phyloP scores from a whole-genome alignment of 345 rosid species.

The Linum lewisii region DNA sequence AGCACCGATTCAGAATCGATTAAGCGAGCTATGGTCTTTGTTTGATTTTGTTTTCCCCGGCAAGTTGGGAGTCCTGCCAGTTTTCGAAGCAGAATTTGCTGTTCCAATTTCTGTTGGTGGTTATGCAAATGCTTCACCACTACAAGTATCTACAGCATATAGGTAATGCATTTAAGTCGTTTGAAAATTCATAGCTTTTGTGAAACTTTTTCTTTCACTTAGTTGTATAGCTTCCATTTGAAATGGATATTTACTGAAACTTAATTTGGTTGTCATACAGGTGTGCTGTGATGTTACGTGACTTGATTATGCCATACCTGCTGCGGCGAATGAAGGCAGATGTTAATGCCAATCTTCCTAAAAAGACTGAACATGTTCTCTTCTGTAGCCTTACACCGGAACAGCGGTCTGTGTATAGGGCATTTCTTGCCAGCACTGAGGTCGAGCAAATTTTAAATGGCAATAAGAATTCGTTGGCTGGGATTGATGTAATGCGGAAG shows the following conservation, averaged over 20 bases:
- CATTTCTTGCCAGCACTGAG: constrained; percentile 95
- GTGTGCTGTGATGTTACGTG: constrained; percentile 96
- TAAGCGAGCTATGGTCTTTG: constrained; percentile 86
- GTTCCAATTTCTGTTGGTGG: constrained; percentile 96
- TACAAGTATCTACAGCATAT: constrained; percentile 96
- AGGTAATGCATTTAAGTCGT: constrained; percentile 34
- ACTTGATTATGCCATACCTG: constrained; percentile 94
- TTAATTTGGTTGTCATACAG: constrained; percentile 30
- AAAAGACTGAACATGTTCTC: constrained; percentile 90
- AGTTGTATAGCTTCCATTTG: not conserved
- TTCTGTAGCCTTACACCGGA: constrained; percentile 92
- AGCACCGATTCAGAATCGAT: constrained; percentile 92
- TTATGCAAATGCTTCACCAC: constrained; percentile 94
- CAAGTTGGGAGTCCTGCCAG: constrained; percentile 89
- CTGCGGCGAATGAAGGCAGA: constrained; percentile 94
- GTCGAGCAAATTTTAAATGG: constrained; percentile 88
- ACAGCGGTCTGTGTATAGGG: constrained; percentile 78
- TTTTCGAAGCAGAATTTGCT: constrained; percentile 94
- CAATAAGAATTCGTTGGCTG: constrained; percentile 68
- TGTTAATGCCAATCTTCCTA: constrained; percentile 78
- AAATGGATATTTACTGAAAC: constrained; percentile 9
- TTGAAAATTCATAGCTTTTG: not conserved
- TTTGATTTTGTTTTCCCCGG: constrained; percentile 99
- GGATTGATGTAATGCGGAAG: constrained; percentile 99
- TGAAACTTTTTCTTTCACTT: constrained; percentile 3